Evolutionary conservation across 495 filamentous ascomycete genomes (phyloP).

Genomic region (Xylaria telfairii): DNA sequence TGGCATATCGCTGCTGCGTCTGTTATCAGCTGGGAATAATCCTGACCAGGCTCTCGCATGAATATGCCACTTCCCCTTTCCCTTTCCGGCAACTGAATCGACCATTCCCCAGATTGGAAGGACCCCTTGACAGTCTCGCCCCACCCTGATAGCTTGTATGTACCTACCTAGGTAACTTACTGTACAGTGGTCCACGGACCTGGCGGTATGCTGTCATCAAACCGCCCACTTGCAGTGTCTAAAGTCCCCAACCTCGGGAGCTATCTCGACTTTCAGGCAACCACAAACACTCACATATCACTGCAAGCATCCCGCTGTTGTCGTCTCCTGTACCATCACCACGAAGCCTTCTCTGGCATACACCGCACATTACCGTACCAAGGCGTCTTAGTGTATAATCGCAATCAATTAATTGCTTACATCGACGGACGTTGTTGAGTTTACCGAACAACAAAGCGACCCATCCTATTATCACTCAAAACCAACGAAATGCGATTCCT

Average conservation of each 20-base stretch:
- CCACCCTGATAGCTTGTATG: background rate
- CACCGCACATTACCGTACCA: background rate
- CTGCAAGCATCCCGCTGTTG: background rate
- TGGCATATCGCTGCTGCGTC: background rate
- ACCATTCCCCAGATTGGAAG: slow-evolving; percentile 13
- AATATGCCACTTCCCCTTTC: background rate
- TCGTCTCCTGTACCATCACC: background rate
- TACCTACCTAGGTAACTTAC: background rate
- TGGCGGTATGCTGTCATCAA: slow-evolving; percentile 13
- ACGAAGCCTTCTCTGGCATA: background rate
- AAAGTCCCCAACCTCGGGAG: background rate
- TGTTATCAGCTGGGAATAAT: background rate
- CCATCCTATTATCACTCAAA: slow-evolving; percentile 1
- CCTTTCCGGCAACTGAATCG: background rate
- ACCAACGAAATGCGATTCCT: slow-evolving; percentile 64
- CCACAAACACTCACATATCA: background rate
- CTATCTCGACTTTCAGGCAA: background rate
- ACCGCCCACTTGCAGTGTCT: background rate
- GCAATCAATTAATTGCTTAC: slow-evolving; percentile 14
- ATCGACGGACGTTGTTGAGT: background rate
- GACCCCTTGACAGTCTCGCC: slow-evolving; percentile 9
- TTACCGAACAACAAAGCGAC: slow-evolving; percentile 4
- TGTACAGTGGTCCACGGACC: too few relatives aligned
- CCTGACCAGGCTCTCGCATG: background rate
- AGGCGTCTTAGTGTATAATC: background rate